These are phyloP conservation scores for Coemansia sp. DNA, from an alignment of 192 early-diverging fungal species.

Conservation along the genomic window DNA sequence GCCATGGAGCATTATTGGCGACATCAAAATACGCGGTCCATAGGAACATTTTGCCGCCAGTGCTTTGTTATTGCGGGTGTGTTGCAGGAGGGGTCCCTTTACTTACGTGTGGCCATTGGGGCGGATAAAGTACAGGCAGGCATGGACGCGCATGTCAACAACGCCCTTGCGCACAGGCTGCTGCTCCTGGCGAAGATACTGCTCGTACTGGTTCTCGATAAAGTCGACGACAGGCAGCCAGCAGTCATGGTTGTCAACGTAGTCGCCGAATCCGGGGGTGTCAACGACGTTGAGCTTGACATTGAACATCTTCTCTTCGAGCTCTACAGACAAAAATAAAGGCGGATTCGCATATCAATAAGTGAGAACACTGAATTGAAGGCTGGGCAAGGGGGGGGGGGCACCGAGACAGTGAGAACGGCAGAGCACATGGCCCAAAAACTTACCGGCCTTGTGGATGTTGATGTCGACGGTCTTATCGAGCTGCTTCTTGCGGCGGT, in stretches of 20 bases:
- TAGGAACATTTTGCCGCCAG: background rate
- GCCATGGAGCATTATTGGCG: background rate
- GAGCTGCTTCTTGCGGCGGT: conserved; percentile 85
- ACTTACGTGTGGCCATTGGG: conserved; percentile 91
- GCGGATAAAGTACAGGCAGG: conserved; percentile 98
- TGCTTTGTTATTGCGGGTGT: too few relatives aligned
- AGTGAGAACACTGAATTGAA: too few relatives aligned
- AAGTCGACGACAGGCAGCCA: conserved; percentile 98
- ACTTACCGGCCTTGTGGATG: conserved; percentile 87
- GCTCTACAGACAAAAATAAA: conserved; percentile 56
- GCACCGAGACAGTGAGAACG: too few relatives aligned
- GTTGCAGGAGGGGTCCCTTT: background rate
- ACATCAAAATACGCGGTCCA: background rate
- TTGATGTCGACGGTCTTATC: conserved; percentile 98
- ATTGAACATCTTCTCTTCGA: conserved; percentile 99
- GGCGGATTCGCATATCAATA: too few relatives aligned
- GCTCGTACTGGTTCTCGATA: conserved; percentile 97
- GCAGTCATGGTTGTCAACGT: conserved; percentile 91
- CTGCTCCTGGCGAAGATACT: conserved; percentile 89
- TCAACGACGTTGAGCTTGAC: conserved; percentile 94
- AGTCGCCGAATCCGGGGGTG: conserved; percentile 87
- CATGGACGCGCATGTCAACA: conserved; percentile 95
- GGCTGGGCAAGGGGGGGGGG: too few relatives aligned
- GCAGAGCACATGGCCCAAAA: background rate
- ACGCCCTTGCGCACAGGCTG: conserved; percentile 79